Evolutionary conservation across 805 yeast genomes (phyloP), one percentile per base, ranked within the genome.

Genomic region (Candida ipomoeae): DNA sequence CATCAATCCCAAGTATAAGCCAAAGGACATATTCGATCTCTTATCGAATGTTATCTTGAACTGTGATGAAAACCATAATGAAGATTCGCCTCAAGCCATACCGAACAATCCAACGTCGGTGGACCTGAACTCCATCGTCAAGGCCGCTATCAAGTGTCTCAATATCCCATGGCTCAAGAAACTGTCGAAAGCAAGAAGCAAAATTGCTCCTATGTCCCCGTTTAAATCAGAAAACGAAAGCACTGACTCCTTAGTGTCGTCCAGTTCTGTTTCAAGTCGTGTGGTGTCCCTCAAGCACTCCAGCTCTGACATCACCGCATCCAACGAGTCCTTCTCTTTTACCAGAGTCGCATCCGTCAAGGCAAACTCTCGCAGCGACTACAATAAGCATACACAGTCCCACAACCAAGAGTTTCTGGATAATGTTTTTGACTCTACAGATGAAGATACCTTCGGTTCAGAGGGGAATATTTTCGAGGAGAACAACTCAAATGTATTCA

Each of bases 1-100:
- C 18, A 63, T 75, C 13, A 65, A 67, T 1, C 78, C 81, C 2
- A 72, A 73, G 7, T 88, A 89, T 65, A 85, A 87, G 58, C 72
- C 69, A 17, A 74, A 70, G 0, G 85, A 81, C 46, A 60, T 91
- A 6, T 55, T 66, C 6, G 75, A 77, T 6, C 66, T 85, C 7
- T 68, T 89, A 40, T 63, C 69, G 8, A 77, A 79, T 58, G 67
- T 88, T 10, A 64, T 73, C 14, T 58, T 63, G 5, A 66, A 64
- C 40, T 52, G 63, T 10, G 67, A 62, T 20, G 42, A 29, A 7
- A 37, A 33, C 18, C 32, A 21, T 14, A 6, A 32, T 14, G 20
- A 32, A n/a, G 32, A 43, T 10, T 20, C 20, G 21, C n/a, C 29
- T 8, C 7, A 8, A 6, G 35, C 29, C 8, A 11, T n/a, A 8